phyloP scores from a whole-genome alignment of 176 grass and related monocot species.

The Urochloa ruziziensis region DNA sequence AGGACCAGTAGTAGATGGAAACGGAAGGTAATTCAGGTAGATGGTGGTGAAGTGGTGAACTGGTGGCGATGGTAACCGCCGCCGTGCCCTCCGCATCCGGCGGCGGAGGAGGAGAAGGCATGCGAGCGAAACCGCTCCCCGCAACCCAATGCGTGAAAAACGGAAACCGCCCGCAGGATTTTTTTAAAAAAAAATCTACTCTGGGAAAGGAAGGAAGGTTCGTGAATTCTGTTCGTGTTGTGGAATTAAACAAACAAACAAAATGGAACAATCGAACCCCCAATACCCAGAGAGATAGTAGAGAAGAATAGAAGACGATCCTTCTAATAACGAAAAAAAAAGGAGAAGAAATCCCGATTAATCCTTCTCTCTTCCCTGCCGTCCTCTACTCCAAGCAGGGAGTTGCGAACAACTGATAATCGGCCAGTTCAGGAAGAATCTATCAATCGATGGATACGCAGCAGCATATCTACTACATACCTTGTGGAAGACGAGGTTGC shows the following conservation, averaged over 20 bases:
- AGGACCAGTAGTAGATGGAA: neutral
- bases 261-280: neutral
- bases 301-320: neutral
- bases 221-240: neutral
- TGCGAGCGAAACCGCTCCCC: neutral
- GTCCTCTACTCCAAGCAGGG: no score
- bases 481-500: constrained; percentile 83
- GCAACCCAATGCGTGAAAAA: neutral
- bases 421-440: neutral
- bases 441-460: neutral
- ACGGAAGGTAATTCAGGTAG: no score
- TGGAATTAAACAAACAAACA: neutral
- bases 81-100: neutral
- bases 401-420: neutral
- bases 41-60: neutral
- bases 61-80: no score
- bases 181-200: neutral
- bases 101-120: neutral
- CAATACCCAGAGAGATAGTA: neutral
- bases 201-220: neutral
- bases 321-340: neutral
- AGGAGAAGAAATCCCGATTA: neutral
- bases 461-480: neutral
- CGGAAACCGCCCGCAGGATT: neutral
- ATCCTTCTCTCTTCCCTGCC: neutral